Percentiles rank a stretch among this genome's conserved stretches.
phyloP scores from a whole-genome alignment of 306 rosid genomes.

The Carpinus viminea region DNA sequence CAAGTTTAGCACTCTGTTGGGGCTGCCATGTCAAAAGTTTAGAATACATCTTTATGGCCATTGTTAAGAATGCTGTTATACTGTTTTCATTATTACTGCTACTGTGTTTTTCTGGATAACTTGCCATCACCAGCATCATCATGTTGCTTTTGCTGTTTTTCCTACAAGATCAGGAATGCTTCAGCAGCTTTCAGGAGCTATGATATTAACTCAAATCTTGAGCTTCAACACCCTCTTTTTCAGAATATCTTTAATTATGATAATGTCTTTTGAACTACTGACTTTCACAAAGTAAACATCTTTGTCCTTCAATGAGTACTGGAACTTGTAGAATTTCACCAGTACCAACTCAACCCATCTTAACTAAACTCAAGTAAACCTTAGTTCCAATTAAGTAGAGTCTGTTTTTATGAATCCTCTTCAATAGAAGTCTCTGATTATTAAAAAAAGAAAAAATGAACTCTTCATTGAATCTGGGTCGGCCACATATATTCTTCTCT shows the following conservation, averaged over 20 bases:
- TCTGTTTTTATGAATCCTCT: neutral
- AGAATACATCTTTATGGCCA: neutral
- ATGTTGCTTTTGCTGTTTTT: neutral
- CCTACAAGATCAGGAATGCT: neutral
- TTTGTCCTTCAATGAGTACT: neutral
- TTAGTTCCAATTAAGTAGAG: neutral
- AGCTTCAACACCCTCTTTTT: neutral
- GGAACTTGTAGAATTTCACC: neutral
- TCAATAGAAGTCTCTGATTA: neutral
- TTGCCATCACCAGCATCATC: neutral
- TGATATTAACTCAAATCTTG: neutral
- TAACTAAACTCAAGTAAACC: neutral
- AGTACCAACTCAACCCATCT: neutral
- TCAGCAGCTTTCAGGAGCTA: neutral
- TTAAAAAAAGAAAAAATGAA: neutral
- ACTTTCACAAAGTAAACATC: neutral
- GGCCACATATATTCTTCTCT: no score
- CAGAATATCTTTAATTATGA: neutral
- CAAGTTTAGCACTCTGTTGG: neutral
- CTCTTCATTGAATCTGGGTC: neutral
- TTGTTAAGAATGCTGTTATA: neutral
- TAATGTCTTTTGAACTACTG: neutral
- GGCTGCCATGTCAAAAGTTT: neutral
- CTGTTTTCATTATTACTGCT: neutral
- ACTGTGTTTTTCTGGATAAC: neutral